Base-by-base conservation (phyloP, 768 basidiomycete genomes). In the Chiua virens region DNA sequence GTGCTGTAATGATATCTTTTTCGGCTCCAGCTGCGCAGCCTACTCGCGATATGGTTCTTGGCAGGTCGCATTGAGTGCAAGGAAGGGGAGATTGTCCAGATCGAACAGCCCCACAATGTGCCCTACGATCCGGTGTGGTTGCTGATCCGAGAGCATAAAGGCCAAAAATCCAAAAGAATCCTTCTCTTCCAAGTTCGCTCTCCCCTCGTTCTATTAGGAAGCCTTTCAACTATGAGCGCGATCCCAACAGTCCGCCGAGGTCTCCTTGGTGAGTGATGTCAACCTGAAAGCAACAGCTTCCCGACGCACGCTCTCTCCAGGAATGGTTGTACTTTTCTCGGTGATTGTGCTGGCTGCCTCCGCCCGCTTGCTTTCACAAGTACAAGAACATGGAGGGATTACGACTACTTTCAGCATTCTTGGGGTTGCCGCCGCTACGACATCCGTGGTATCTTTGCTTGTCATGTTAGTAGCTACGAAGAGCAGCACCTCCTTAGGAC, bases 341-440 rank as follows among this genome's bases (percentile, higher is more conserved):
- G 0, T 72, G 28, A 60, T 75, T 43, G 68, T 57, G 18, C 47
- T 75, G 20, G 66, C 58, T 13, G 1, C 74, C 3, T 53, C 61
- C 6, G 73, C 62, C 14, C 38, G 61, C 45, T 40, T 73, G 28
- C 57, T 65, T 47, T 53, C 62, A 10, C 45, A 62, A 45, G 59
- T 64, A 5, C 40, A 47, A 10, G 10, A 45, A 17, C 47, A 58
- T 36, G 44, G 49, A 9, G 1, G 3, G 4, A 5, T 3, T 4
- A 67, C 67, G 14, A 54, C 27, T 28, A 49, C 18, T 9, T 75
- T 63, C 36, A 50, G 54, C 42, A 56, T 55, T 7, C 54, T 76
- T 15, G 66, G 52, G n/a, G 13, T 74, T 34, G 64, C 71, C 10
- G 60, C 60, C 9, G 55, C 55, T 6, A 35, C 45, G 23, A 45